Evolutionary conservation across 2,329 filamentous ascomycete genomes (phyloP).

Genomic region (Chlorencoelia australis): DNA sequence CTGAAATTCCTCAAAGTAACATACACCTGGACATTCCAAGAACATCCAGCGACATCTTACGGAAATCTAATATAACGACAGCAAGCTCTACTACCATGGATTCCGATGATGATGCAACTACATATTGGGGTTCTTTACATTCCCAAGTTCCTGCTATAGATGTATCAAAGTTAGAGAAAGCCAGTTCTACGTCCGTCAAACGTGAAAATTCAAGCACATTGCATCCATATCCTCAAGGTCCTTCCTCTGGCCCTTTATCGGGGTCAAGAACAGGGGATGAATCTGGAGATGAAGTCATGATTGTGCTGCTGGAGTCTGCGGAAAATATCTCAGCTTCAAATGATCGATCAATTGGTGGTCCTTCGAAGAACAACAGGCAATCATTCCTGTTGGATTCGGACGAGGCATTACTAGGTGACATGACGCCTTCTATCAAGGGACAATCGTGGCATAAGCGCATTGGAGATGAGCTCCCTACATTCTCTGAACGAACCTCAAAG

Average conservation of each 20-base stretch:
- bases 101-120: not conserved
- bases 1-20: conserved; percentile 5
- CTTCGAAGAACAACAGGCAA: conserved; percentile 15
- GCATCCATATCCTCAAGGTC: too few species aligned
- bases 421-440: conserved; percentile 7
- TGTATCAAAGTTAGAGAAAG: too few species aligned
- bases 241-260: too few species aligned
- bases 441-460: conserved; percentile 44
- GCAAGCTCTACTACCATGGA: not conserved
- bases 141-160: too few species aligned
- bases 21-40: conserved; percentile 5
- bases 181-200: too few species aligned
- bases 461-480: conserved; percentile 48
- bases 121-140: not conserved
- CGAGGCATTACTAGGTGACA: conserved; percentile 12
- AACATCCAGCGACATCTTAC: too few species aligned
- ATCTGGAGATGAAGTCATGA: conserved; percentile 32
- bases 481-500: conserved; percentile 42
- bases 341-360: conserved; percentile 16
- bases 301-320: conserved; percentile 35
- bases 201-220: too few species aligned
- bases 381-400: conserved; percentile 26
- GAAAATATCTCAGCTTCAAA: too few species aligned
- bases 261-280: too few species aligned
- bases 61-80: not conserved